Evolutionary conservation across 257 asterid genomes (phyloP), one percentile per base, ranked within the genome.

Genomic region (Rhazya stricta): DNA sequence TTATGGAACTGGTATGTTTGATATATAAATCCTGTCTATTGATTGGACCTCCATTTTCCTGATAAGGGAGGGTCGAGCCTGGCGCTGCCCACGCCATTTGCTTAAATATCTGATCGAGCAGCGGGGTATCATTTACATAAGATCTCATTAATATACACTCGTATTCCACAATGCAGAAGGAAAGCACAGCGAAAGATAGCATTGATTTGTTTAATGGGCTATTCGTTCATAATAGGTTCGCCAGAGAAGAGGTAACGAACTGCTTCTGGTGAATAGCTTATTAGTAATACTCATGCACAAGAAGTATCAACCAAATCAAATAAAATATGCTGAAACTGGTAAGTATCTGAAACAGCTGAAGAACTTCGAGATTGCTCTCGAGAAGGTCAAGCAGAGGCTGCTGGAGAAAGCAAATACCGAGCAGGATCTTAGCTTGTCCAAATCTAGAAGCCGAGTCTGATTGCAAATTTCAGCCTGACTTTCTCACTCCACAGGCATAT

Each of bases 151-250:
- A 79, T 39, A 63, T 37, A 36, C 6, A 29, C 8, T 30, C 12
- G 32, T 32, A 60, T 50, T 67, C 39, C 30, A 9, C 29, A 36
- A 42, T 83, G 92, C 93, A 91, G 98, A 91, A 89, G 85, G 97
- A 89, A 79, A 91, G 89, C 83, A 60, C 90, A 23, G 78, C 80
- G 53, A 83, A 85, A 70, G 84, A 94, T 75, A 91, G 97, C 75
- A 88, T 89, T 79, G 97, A 94, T 87, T 91, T 91, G 67, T 94
- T 83, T 66, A 81, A 90, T 19, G 98, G 98, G 73, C 75, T 94
- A 79, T 91, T 79, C 76, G 78, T 89, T 57, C 89, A 89, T 78
- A 94, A 94, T 72, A 90, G 94, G 72, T 94, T 91, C 48, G 93
- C 97, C 67, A 81, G 79, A 81, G 79, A 85, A 74, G 94, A 91